Evolutionary conservation across 768 basidiomycete genomes (phyloP).

Genomic region (Phlegmacium glaucopus): DNA sequence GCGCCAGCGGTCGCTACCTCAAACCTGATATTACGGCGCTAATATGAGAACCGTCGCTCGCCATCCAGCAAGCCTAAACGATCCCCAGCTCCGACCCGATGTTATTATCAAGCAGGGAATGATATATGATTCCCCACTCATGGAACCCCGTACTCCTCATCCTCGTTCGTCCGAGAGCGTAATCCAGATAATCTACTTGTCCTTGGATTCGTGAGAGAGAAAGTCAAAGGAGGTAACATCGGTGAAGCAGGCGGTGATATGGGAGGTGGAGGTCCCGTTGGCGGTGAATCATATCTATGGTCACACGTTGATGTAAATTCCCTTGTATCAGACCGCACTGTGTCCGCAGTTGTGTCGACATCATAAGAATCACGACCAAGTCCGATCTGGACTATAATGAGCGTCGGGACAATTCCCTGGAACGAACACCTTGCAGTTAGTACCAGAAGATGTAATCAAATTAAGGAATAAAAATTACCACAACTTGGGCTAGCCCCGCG

Average conservation of each 20-base stretch:
- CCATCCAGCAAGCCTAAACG: not conserved
- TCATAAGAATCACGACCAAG: slow-evolving; percentile 20
- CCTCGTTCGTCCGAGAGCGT: slow-evolving; percentile 7
- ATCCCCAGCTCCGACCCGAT: not conserved
- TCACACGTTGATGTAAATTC: slow-evolving; percentile 15
- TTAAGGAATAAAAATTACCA: slow-evolving; percentile 16
- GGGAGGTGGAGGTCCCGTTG: slow-evolving; percentile 14
- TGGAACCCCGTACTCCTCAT: slow-evolving; percentile 14
- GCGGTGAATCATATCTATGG: slow-evolving; percentile 15
- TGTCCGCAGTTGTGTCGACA: slow-evolving; percentile 18
- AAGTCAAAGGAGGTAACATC: slow-evolving; percentile 11
- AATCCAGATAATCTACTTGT: slow-evolving; percentile 10
- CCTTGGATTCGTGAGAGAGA: slow-evolving; percentile 10
- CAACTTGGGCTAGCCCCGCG: slow-evolving; percentile 23
- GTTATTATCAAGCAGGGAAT: not conserved
- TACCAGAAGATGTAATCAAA: not conserved
- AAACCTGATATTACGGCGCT: no score
- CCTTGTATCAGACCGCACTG: slow-evolving; percentile 19
- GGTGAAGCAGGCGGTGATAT: slow-evolving; percentile 13
- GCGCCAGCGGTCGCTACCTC: no score
- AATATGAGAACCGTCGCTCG: no score
- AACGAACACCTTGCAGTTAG: not conserved
- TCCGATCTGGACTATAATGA: slow-evolving; percentile 29
- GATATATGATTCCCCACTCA: slow-evolving; percentile 1
- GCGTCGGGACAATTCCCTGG: slow-evolving; percentile 29